These are phyloP conservation scores for Pleurotus pulmonarius DNA, from an alignment of 768 basidiomycete genomes.

Conservation along the genomic window DNA sequence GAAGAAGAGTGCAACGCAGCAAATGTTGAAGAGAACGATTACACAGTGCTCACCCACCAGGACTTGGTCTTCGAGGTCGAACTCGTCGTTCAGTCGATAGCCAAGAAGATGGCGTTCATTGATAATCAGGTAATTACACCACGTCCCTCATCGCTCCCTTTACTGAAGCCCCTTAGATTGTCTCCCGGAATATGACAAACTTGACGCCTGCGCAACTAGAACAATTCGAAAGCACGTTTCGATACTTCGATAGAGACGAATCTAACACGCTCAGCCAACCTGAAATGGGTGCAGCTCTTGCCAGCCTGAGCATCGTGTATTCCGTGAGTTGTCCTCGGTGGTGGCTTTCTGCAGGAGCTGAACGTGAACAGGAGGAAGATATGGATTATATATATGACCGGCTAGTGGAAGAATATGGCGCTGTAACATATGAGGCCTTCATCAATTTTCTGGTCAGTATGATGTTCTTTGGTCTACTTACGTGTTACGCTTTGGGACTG, in stretches of 20 bases:
- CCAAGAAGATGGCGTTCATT: conserved; percentile 91
- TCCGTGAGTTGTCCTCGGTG: conserved; percentile 42
- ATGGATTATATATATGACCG: conserved; percentile 81
- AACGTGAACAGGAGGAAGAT: conserved; percentile 67
- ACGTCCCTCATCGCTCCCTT: conserved; percentile 1
- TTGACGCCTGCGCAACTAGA: conserved; percentile 94
- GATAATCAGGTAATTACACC: conserved; percentile 78
- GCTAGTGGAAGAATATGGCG: conserved; percentile 76
- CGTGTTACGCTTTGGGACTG: conserved; percentile 3
- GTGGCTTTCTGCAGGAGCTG: not conserved
- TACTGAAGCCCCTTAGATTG: conserved; percentile 54
- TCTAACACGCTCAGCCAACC: conserved; percentile 81
- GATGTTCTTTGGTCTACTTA: conserved; percentile 26
- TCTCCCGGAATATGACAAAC: conserved; percentile 91
- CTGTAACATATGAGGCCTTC: conserved; percentile 90
- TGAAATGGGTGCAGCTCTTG: conserved; percentile 92
- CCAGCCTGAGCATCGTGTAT: conserved; percentile 92
- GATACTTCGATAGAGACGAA: conserved; percentile 94
- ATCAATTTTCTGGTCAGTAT: conserved; percentile 72
- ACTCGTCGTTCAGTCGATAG: conserved; percentile 73
- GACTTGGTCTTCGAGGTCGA: conserved; percentile 90
- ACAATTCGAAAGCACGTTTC: conserved; percentile 95
- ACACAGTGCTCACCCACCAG: conserved; percentile 84
- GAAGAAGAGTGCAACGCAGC: conserved; percentile 80
- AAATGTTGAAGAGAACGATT: conserved; percentile 96